These are phyloP conservation scores for Lepraria neglecta DNA, from an alignment of 495 filamentous ascomycete genomes.

Conservation along the genomic window DNA sequence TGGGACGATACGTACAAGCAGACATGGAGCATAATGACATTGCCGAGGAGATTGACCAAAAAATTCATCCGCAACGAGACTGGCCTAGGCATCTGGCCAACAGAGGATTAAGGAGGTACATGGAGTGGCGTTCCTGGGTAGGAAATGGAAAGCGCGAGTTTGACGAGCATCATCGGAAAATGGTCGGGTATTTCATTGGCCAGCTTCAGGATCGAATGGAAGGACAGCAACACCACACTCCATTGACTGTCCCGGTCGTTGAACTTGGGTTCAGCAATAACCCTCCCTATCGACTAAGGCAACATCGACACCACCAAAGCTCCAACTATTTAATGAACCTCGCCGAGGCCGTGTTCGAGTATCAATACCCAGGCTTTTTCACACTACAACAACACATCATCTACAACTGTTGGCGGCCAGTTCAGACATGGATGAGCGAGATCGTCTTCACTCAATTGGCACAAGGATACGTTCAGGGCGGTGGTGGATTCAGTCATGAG, in stretches of 20 bases:
- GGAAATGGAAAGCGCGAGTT: background rate
- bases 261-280: no score
- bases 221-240: no score
- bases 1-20: background rate
- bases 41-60: background rate
- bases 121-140: background rate
- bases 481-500: slow-evolving; percentile 1
- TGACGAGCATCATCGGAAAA: background rate
- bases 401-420: background rate
- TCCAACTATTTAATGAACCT: slow-evolving; percentile 17
- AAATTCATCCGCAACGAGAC: background rate
- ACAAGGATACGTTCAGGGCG: slow-evolving; percentile 1
- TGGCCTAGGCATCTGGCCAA: background rate
- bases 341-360: slow-evolving; percentile 6
- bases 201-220: no score
- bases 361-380: slow-evolving; percentile 4
- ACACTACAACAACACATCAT: slow-evolving; percentile 2
- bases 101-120: background rate
- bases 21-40: background rate
- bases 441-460: slow-evolving; percentile 2
- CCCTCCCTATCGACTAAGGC: no score
- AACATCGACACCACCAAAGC: no score
- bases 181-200: background rate
- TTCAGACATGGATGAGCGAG: slow-evolving; percentile 2
- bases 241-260: no score